Evolutionary conservation across 495 filamentous ascomycete species (phyloP).

Genomic region (Cladorrhinum samala): DNA sequence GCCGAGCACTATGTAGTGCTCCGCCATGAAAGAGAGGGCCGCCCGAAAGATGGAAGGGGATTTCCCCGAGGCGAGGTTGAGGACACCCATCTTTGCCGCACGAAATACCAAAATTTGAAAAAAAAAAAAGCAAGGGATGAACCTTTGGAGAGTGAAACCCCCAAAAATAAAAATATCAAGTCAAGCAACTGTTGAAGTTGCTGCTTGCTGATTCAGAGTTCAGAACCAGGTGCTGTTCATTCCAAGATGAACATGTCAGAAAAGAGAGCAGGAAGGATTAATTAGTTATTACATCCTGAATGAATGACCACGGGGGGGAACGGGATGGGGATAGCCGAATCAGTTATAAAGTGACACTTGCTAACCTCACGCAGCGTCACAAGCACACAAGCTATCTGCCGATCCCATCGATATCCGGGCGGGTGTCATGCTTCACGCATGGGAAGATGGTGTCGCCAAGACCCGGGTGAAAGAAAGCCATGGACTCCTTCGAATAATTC

Average conservation of each 20-base stretch:
- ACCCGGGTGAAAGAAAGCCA: conserved; percentile 2
- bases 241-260: background rate
- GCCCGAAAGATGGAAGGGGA: conserved; percentile 24
- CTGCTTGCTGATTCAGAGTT: background rate
- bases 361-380: too few species aligned
- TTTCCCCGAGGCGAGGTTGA: conserved; percentile 23
- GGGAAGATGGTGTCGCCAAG: conserved; percentile 3
- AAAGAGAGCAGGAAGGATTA: background rate
- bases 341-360: too few species aligned
- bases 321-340: too few species aligned
- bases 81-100: conserved; percentile 26
- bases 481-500: background rate
- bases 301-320: too few species aligned
- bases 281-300: too few species aligned
- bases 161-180: too few species aligned
- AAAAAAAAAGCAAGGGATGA: background rate
- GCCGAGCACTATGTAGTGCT: conserved; percentile 34
- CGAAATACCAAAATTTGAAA: too few species aligned
- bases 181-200: conserved; percentile 31
- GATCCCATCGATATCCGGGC: too few species aligned
- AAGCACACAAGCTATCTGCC: conserved; percentile 14
- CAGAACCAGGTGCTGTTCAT: too few species aligned
- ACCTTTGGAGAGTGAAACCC: background rate
- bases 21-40: conserved; percentile 22
- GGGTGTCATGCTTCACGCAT: background rate